phyloP scores from a whole-genome alignment of 768 basidiomycete genomes.

The Tephrocybe sp. region DNA sequence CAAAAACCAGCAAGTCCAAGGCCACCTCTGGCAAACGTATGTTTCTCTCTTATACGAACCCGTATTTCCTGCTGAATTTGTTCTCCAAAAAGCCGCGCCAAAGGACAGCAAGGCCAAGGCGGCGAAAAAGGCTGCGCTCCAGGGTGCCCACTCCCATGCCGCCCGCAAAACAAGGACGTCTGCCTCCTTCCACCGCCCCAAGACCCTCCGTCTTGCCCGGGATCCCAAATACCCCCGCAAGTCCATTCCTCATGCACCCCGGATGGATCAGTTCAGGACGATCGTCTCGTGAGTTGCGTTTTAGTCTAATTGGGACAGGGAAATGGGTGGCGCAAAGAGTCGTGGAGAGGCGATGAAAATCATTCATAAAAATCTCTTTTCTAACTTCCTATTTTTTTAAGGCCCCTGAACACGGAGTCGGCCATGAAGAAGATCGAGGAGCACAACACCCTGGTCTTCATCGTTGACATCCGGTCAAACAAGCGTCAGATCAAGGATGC shows the following conservation, averaged over 20 bases:
- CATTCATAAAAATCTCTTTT: neutral
- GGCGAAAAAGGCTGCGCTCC: conserved; percentile 95
- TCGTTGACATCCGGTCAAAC: conserved; percentile 93
- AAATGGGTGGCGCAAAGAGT: neutral
- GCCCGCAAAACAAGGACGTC: conserved; percentile 81
- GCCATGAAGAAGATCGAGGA: conserved; percentile 99
- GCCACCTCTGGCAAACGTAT: conserved; percentile 46
- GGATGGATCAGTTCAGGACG: conserved; percentile 97
- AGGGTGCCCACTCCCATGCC: conserved; percentile 76
- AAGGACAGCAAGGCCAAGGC: conserved; percentile 80
- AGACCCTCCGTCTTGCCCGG: conserved; percentile 84
- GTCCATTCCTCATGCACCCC: conserved; percentile 85
- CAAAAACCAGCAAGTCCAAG: conserved; percentile 70
- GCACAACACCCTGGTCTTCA: conserved; percentile 98
- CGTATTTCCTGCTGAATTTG: neutral
- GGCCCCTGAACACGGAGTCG: conserved; percentile 90
- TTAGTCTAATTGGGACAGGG: neutral
- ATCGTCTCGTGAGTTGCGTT: conserved; percentile 76
- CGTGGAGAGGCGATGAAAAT: neutral
- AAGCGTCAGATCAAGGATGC: conserved; percentile 99
- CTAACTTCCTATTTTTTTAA: conserved; percentile 23
- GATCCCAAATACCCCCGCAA: conserved; percentile 95
- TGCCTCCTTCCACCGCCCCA: conserved; percentile 95
- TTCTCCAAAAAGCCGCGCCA: conserved; percentile 27
- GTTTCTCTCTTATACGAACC: conserved; percentile 15